Percentiles rank a stretch among this genome's conserved stretches.
phyloP scores from a whole-genome alignment of 768 basidiomycete species.

The Tubosaeta sp. region DNA sequence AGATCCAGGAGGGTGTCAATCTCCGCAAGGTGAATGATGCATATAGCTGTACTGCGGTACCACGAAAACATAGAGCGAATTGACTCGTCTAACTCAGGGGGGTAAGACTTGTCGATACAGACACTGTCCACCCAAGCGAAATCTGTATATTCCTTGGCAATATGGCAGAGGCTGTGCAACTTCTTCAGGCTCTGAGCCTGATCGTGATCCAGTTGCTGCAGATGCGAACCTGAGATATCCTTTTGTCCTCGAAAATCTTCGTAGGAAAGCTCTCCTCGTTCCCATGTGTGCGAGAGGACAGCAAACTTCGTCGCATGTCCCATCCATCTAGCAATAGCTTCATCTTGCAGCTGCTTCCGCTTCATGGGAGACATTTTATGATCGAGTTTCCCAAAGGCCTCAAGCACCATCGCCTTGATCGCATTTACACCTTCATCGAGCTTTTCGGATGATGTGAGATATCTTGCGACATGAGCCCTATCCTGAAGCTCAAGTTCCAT shows the following conservation, averaged over 20 bases:
- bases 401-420: background rate
- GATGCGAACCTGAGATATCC: background rate
- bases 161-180: background rate
- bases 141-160: background rate
- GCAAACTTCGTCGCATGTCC: background rate
- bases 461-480: background rate
- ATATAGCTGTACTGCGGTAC: background rate
- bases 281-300: background rate
- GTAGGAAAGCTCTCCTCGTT: background rate
- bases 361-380: background rate
- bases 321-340: background rate
- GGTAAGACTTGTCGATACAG: background rate
- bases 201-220: background rate
- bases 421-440: background rate
- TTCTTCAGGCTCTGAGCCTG: background rate
- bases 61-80: slow-evolving; percentile 5
- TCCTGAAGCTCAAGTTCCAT: background rate
- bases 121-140: slow-evolving; percentile 1
- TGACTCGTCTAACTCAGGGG: background rate
- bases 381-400: background rate
- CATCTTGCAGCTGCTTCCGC: background rate
- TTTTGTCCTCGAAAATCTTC: background rate
- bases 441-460: background rate
- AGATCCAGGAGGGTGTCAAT: background rate
- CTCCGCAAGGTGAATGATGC: background rate